These are phyloP conservation scores for Tuber borchii DNA, from an alignment of 495 filamentous ascomycete species.

Conservation along the genomic window DNA sequence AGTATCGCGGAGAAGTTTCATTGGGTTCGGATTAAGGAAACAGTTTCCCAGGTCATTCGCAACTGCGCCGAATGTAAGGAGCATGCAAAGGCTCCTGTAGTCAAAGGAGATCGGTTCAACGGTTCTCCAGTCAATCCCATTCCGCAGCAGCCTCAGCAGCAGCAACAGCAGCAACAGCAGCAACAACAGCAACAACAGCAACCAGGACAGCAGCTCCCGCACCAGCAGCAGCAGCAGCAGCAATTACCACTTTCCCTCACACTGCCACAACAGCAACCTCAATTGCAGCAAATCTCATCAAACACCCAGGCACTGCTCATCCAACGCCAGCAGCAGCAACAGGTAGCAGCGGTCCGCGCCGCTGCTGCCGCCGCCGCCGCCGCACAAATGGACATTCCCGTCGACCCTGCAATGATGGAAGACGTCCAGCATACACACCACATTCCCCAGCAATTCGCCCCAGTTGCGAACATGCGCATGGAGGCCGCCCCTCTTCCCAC, in stretches of 20 bases:
- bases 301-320: background rate
- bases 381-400: slow-evolving; percentile 39
- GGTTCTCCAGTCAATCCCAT: slow-evolving; percentile 8
- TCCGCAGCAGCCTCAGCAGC: slow-evolving; percentile 8
- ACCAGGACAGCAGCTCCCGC: slow-evolving; percentile 26
- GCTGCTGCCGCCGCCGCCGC: slow-evolving; percentile 34
- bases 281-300: slow-evolving; percentile 11
- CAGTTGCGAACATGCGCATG: slow-evolving; percentile 30
- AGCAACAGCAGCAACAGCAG: slow-evolving; percentile 5
- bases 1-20: slow-evolving; percentile 90
- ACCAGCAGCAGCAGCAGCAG: slow-evolving; percentile 25
- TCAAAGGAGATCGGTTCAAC: slow-evolving; percentile 36
- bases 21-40: slow-evolving; percentile 99
- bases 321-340: slow-evolving; percentile 10
- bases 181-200: slow-evolving; percentile 2
- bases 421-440: slow-evolving; percentile 39
- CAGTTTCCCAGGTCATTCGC: slow-evolving; percentile 85
- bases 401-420: slow-evolving; percentile 42
- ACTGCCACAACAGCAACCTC: slow-evolving; percentile 13
- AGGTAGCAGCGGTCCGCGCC: slow-evolving; percentile 21
- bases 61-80: slow-evolving; percentile 90
- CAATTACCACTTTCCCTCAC: slow-evolving; percentile 1
- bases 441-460: slow-evolving; percentile 28
- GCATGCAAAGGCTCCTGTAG: slow-evolving; percentile 54
- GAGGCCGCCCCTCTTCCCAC: background rate